Conservation (phyloP, 2,329 filamentous ascomycete species). For the Nemania diffusa region DNA sequence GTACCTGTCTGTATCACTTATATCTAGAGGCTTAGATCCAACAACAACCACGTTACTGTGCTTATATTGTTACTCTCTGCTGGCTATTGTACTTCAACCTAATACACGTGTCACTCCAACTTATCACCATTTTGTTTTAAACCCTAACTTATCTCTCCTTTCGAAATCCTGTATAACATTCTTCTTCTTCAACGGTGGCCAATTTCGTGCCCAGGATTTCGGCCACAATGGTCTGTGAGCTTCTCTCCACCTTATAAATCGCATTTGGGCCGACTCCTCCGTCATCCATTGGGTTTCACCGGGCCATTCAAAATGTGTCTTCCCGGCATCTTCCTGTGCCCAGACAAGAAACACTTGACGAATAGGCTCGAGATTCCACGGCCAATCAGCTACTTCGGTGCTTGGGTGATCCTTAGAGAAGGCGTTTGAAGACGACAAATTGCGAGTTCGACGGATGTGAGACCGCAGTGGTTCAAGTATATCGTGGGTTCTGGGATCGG, state of each 20-base stretch:
- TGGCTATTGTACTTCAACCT: too few species aligned
- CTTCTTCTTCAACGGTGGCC: not conserved
- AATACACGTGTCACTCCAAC: too few species aligned
- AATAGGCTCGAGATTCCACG: not conserved
- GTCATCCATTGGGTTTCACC: too few species aligned
- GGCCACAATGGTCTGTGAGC: not conserved
- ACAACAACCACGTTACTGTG: too few species aligned
- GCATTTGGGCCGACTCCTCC: not conserved
- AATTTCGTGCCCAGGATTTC: not conserved
- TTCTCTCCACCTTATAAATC: not conserved
- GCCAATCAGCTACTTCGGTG: not conserved
- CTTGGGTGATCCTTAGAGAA: not conserved
- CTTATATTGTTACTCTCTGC: too few species aligned
- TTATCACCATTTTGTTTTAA: too few species aligned
- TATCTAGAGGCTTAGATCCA: too few species aligned
- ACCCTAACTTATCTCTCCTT: too few species aligned
- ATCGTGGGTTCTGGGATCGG: not conserved
- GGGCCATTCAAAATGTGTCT: too few species aligned
- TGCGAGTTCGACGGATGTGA: not conserved
- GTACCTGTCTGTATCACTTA: too few species aligned
- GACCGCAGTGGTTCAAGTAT: not conserved
- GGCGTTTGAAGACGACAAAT: not conserved
- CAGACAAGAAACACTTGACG: not conserved
- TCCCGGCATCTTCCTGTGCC: not conserved
- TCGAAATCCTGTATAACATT: not conserved